These are phyloP conservation scores for Vaccinium vitisidaea DNA, from an alignment of 148 eudicot genomes.

Conservation along the genomic window DNA sequence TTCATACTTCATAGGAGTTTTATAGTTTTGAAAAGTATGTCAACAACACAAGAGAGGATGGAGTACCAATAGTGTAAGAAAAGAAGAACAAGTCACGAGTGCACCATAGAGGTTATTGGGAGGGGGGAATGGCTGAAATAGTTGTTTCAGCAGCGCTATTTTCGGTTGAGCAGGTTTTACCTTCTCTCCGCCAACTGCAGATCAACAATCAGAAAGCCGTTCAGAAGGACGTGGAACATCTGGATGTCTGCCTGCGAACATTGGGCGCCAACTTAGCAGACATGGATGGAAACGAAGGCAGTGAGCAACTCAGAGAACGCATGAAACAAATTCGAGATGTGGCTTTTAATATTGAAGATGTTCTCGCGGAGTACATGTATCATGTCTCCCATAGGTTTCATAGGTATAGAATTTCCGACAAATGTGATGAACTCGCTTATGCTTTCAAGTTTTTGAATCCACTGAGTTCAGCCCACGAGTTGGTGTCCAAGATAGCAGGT, in stretches of 20 bases:
- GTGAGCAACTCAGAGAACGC: neutral
- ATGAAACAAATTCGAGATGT: conserved; percentile 16
- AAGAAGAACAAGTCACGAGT: too few species aligned
- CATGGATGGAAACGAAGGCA: neutral
- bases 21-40: too few species aligned
- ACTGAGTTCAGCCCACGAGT: neutral
- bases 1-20: too few species aligned
- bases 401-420: neutral
- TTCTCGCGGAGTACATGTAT: conserved; percentile 21
- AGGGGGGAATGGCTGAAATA: too few species aligned
- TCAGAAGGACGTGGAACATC: too few species aligned
- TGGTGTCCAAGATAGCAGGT: neutral
- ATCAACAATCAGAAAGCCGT: too few species aligned
- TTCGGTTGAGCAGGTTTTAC: too few species aligned
- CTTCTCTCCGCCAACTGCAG: too few species aligned
- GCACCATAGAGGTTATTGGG: too few species aligned
- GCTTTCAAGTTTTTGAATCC: neutral
- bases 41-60: too few species aligned
- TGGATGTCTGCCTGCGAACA: neutral
- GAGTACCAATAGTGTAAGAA: too few species aligned
- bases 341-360: conserved; percentile 28
- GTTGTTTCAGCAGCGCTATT: too few species aligned
- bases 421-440: neutral
- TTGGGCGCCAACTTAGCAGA: conserved; percentile 11
- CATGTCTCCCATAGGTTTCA: neutral